Base-by-base conservation (phyloP, 1,284 basidiomycete genomes). In the Gymnopus androsaceus region DNA sequence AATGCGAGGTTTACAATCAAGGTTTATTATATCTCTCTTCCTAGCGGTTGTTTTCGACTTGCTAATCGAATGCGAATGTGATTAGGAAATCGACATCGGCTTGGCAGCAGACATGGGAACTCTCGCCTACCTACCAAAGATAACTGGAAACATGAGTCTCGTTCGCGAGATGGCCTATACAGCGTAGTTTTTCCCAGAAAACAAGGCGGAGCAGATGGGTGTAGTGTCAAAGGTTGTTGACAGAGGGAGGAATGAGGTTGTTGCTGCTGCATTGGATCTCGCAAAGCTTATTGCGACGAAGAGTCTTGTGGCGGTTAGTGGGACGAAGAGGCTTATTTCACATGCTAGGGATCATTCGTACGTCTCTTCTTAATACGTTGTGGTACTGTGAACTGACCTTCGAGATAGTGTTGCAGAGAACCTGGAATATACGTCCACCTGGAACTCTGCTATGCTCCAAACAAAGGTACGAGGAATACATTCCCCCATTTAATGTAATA, bases 101-200 rank as follows among this genome's bases (percentile, higher is more conserved):
- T 77, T 97, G 0, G 94, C 94, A 2, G 91, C 95, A 1, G 95
- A 97, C 69, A 88, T 96, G 47, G 95, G 95, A 2, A 89, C 92
- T 0, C 81, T 98, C 14, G 92, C 95, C 31, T 85, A 90, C 37
- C 77, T 96, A 28, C 92, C 92, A 0, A 50, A 94, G 67, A 80
- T 92, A 42, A 82, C 85, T 0, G 92, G 86, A 0, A 95, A 94
- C 72, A 82, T 85, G 33, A 92, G 89, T 6, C 76, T 90, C n/a
- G 76, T 87, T 0, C 77, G 85, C 51, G 95, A 98, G 71, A 77
- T 96, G 8, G 88, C 90, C 0, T 85, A 91, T 65, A 93, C 92
- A 0, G 88, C 84, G 1, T 78, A 92, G 5, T 72, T 76, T 30
- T 98, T 98, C 68, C 75, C 75, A 14, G 82, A 89, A 0, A 64